Evolutionary conservation across 371 early-diverging fungal genomes (phyloP).

Genomic region (Apophysomyces sp.): DNA sequence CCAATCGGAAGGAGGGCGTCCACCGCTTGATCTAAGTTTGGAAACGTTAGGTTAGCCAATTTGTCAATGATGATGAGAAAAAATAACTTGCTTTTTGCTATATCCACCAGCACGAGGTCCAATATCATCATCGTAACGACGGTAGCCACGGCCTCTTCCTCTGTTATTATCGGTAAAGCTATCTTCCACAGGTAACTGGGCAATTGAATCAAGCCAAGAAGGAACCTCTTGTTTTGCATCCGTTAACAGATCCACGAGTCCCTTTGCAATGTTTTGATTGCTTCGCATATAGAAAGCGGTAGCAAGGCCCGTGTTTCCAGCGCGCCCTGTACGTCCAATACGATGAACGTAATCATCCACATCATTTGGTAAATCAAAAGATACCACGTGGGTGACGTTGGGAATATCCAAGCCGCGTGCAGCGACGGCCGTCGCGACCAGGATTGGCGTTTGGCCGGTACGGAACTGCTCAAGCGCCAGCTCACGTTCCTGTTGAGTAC

Average conservation of each 20-base stretch:
- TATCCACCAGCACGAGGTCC: not conserved
- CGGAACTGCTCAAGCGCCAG: slow-evolving; percentile 88
- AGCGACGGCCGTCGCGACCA: slow-evolving; percentile 99
- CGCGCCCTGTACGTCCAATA: slow-evolving; percentile 94
- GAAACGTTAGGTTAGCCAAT: not conserved
- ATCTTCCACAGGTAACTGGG: not conserved
- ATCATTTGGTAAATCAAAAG: slow-evolving; percentile 92
- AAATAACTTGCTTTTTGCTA: not conserved
- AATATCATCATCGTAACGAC: not conserved
- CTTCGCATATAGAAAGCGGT: slow-evolving; percentile 95
- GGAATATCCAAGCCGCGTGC: slow-evolving; percentile 97
- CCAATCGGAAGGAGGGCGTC: not conserved
- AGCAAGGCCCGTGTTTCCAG: slow-evolving; percentile 90
- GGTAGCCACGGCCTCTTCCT: not conserved
- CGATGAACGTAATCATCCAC: slow-evolving; percentile 97
- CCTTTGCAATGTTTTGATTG: slow-evolving; percentile 82
- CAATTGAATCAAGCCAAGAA: slow-evolving; percentile 60
- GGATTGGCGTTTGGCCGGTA: slow-evolving; percentile 83
- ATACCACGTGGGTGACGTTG: slow-evolving; percentile 88
- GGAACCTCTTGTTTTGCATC: slow-evolving; percentile 56
- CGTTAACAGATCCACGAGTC: slow-evolving; percentile 72
- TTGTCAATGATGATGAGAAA: not conserved
- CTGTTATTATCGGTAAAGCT: not conserved
- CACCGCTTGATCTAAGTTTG: not conserved
- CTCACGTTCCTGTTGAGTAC: slow-evolving; percentile 97